Evolutionary conservation across 495 filamentous ascomycete genomes (phyloP).

Genomic region (Xylaria grammica): DNA sequence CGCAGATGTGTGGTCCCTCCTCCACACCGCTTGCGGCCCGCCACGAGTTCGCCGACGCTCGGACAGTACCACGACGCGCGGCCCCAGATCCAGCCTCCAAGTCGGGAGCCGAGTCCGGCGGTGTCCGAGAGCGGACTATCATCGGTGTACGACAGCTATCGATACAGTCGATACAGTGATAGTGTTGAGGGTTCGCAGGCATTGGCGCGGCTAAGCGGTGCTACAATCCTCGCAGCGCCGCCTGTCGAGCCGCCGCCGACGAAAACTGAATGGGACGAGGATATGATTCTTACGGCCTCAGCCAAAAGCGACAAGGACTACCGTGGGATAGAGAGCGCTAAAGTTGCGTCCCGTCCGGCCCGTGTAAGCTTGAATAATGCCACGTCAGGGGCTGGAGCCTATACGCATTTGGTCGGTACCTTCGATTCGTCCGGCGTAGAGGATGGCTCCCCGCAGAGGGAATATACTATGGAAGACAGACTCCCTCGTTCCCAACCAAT

Average conservation of each 20-base stretch:
- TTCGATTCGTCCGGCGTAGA: no score
- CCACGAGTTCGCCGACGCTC: constrained; percentile 22
- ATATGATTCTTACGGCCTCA: not conserved
- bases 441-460: not conserved
- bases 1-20: constrained; percentile 23
- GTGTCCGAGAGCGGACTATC: constrained; percentile 35
- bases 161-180: constrained; percentile 22
- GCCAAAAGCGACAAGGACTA: not conserved
- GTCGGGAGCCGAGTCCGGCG: constrained; percentile 30
- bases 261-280: not conserved
- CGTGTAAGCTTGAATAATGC: constrained; percentile 2
- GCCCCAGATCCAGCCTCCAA: constrained; percentile 5
- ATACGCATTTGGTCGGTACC: not conserved
- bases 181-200: constrained; percentile 1
- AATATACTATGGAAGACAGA: not conserved
- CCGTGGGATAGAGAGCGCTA: not conserved
- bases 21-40: constrained; percentile 23
- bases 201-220: constrained; percentile 9
- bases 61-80: not conserved
- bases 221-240: constrained; percentile 1
- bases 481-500: constrained; percentile 4
- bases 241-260: not conserved
- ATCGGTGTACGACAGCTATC: constrained; percentile 39
- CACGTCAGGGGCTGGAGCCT: not conserved
- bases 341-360: not conserved